phyloP scores from a whole-genome alignment of 106 monocot species.

The Dendrobium catenatum region DNA sequence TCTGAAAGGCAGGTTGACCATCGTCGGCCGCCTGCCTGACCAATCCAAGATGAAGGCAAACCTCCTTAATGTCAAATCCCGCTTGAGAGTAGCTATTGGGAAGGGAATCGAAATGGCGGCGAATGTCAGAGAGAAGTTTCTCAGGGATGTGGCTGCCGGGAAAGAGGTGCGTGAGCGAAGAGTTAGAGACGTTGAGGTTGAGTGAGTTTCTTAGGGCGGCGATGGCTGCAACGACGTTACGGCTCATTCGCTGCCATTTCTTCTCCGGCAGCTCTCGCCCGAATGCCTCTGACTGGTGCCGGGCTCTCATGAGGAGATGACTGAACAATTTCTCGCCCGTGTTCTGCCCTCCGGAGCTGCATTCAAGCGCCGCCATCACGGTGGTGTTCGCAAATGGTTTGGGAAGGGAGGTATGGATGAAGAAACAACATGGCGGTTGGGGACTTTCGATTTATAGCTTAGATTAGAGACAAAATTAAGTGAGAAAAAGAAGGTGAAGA shows the following conservation, averaged over 20 bases:
- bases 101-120: slow-evolving; percentile 79
- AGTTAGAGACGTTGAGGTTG: slow-evolving; percentile 27
- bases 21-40: slow-evolving; percentile 57
- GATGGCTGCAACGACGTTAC: slow-evolving; percentile 62
- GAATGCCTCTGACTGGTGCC: slow-evolving; percentile 58
- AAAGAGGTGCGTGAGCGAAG: slow-evolving; percentile 49
- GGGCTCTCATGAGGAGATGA: slow-evolving; percentile 75
- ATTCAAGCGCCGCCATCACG: slow-evolving; percentile 80
- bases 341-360: slow-evolving; percentile 90
- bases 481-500: too few relatives aligned
- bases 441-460: neutral
- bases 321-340: slow-evolving; percentile 83
- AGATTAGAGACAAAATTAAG: too few relatives aligned
- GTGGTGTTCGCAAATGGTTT: neutral
- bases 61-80: slow-evolving; percentile 77
- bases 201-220: slow-evolving; percentile 62
- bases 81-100: slow-evolving; percentile 88
- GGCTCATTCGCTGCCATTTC: slow-evolving; percentile 60
- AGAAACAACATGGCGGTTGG: neutral
- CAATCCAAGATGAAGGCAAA: slow-evolving; percentile 56
- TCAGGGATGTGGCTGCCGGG: slow-evolving; percentile 71
- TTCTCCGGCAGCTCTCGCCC: slow-evolving; percentile 21
- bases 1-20: slow-evolving; percentile 52
- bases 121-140: slow-evolving; percentile 57
- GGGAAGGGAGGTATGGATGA: too few relatives aligned